These are phyloP conservation scores for Petasospora fabianii DNA, from an alignment of 1,139 yeast genomes.

Conservation along the genomic window DNA sequence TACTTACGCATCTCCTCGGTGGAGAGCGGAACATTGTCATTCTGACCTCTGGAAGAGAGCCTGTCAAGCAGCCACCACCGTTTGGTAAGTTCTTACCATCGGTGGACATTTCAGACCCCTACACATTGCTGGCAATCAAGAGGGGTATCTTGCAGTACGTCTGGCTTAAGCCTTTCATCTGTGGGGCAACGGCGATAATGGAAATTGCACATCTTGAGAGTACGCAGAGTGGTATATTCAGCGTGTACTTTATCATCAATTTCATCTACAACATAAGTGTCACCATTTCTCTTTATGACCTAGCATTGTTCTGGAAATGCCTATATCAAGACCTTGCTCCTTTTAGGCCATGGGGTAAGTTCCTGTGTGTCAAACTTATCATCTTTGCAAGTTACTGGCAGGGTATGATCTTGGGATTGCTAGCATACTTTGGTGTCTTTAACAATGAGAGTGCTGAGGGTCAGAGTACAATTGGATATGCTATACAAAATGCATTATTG, in stretches of 20 bases:
- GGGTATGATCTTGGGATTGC: conserved; percentile 64
- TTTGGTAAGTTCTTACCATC: conserved; percentile 45
- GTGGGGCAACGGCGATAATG: conserved; percentile 50
- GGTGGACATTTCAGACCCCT: conserved; percentile 84
- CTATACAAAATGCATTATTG: conserved; percentile 74
- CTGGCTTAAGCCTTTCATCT: conserved; percentile 85
- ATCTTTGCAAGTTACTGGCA: conserved; percentile 98
- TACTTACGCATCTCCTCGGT: conserved; percentile 79
- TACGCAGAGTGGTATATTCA: conserved; percentile 6
- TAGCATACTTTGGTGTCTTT: conserved; percentile 54
- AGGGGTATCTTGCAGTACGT: conserved; percentile 91
- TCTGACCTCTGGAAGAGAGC: conserved; percentile 67
- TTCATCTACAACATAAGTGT: conserved; percentile 72
- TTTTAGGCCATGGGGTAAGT: conserved; percentile 88
- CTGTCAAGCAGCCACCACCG: conserved; percentile 69
- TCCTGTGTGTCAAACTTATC: conserved; percentile 85
- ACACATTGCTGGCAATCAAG: conserved; percentile 69
- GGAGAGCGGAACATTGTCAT: conserved; percentile 87
- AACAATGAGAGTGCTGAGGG: conserved; percentile 31
- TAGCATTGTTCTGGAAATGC: conserved; percentile 92
- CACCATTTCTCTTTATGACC: conserved; percentile 72
- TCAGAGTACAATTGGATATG: conserved; percentile 44
- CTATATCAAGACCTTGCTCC: conserved; percentile 71
- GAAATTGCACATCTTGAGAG: conserved; percentile 50
- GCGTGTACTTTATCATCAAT: conserved; percentile 18